A percentile compares a stretch with the other conserved stretches of the same genome.
phyloP scores from a whole-genome alignment of 805 yeast genomes.

The Yamadazyma paraphyllophila region DNA sequence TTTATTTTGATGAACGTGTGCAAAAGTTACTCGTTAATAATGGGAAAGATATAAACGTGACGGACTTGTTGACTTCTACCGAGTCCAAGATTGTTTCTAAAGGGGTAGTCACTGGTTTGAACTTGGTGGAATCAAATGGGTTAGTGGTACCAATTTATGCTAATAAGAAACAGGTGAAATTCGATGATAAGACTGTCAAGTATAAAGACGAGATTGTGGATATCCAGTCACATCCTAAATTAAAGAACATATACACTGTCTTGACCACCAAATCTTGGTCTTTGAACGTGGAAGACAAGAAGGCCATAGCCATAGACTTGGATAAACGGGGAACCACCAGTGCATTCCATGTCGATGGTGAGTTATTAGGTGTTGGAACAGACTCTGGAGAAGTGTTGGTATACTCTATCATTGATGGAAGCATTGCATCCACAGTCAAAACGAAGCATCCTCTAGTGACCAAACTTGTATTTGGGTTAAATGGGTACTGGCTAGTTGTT shows the following conservation, averaged over 20 bases:
- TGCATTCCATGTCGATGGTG: constrained; percentile 50
- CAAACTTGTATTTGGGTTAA: constrained; percentile 51
- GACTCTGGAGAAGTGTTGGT: constrained; percentile 32
- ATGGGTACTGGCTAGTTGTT: constrained; percentile 62
- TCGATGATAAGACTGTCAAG: constrained; percentile 8
- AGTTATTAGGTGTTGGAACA: constrained; percentile 40
- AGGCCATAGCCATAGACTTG: background rate
- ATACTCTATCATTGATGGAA: constrained; percentile 39
- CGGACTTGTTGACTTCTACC: constrained; percentile 9
- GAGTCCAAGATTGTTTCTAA: constrained; percentile 15
- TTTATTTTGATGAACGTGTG: constrained; percentile 10
- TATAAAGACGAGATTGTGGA: constrained; percentile 15
- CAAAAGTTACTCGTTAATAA: constrained; percentile 11
- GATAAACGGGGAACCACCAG: constrained; percentile 16
- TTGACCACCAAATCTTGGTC: constrained; percentile 24
- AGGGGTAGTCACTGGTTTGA: constrained; percentile 16
- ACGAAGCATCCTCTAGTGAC: constrained; percentile 23
- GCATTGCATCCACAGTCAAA: constrained; percentile 31
- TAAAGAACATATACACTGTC: constrained; percentile 25
- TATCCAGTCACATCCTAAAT: constrained; percentile 33
- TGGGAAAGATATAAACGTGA: constrained; percentile 7
- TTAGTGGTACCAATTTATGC: constrained; percentile 19
- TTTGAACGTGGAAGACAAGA: constrained; percentile 15
- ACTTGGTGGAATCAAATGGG: constrained; percentile 12
- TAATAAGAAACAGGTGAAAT: constrained; percentile 17